These are phyloP conservation scores for Pseudotulostoma volvatum DNA, from an alignment of 495 filamentous ascomycete species.

Conservation along the genomic window DNA sequence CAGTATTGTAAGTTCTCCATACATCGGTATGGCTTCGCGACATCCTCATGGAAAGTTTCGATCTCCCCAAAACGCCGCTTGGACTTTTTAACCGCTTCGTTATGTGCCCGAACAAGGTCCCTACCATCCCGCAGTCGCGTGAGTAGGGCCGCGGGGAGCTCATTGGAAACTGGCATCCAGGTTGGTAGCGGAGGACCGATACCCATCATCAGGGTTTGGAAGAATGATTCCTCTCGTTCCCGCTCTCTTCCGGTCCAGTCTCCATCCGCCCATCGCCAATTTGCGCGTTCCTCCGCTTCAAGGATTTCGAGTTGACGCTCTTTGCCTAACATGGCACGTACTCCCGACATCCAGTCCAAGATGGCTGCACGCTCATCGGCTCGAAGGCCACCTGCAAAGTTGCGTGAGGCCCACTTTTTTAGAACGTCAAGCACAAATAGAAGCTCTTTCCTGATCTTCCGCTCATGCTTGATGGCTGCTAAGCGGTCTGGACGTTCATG, in stretches of 20 bases:
- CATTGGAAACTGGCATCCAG: slow-evolving; percentile 42
- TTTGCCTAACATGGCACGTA: slow-evolving; percentile 53
- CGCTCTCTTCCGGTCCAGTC: slow-evolving; percentile 66
- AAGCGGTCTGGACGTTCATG: slow-evolving; percentile 69
- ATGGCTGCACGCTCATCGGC: slow-evolving; percentile 58
- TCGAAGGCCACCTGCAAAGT: slow-evolving; percentile 70
- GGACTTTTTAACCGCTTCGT: slow-evolving; percentile 69
- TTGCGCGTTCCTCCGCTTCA: slow-evolving; percentile 52
- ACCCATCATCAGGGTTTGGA: slow-evolving; percentile 39
- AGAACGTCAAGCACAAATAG: slow-evolving; percentile 75
- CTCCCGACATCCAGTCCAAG: slow-evolving; percentile 54
- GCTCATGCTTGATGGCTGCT: slow-evolving; percentile 72
- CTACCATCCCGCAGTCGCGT: slow-evolving; percentile 58
- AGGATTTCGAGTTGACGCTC: slow-evolving; percentile 61
- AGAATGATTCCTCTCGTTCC: slow-evolving; percentile 72
- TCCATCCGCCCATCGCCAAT: slow-evolving; percentile 62
- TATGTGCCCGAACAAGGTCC: slow-evolving; percentile 72
- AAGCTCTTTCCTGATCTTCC: slow-evolving; percentile 63
- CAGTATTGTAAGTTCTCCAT: slow-evolving; percentile 91
- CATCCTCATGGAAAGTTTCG: slow-evolving; percentile 70
- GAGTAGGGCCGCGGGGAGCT: slow-evolving; percentile 62
- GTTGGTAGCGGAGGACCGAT: slow-evolving; percentile 41
- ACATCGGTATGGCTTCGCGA: slow-evolving; percentile 80
- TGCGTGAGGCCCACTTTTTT: slow-evolving; percentile 74
- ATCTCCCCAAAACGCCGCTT: slow-evolving; percentile 83